phyloP scores from a whole-genome alignment of 2,329 filamentous ascomycete species.

The Diplocarpon rosae region DNA sequence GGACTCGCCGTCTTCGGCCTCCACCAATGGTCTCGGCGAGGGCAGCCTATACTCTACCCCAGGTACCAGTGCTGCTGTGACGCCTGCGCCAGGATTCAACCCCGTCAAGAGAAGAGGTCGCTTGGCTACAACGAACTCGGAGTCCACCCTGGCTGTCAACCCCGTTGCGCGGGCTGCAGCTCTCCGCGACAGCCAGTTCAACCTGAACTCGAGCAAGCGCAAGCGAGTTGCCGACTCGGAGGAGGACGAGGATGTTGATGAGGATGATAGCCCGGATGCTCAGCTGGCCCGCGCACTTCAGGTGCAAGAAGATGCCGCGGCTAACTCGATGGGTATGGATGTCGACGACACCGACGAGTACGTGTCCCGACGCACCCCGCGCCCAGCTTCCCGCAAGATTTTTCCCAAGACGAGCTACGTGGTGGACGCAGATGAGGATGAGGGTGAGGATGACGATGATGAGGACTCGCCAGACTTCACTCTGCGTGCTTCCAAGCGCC shows the following conservation, averaged over 20 bases:
- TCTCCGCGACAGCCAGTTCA: conserved; percentile 38
- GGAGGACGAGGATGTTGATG: conserved; percentile 27
- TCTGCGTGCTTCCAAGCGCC: conserved; percentile 8
- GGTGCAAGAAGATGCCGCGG: conserved; percentile 37
- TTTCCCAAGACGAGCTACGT: conserved; percentile 12
- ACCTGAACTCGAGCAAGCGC: conserved; percentile 33
- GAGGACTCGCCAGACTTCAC: background rate
- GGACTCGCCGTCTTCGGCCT: conserved; percentile 31
- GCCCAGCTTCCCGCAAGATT: conserved; percentile 8
- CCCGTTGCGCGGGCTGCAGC: conserved; percentile 35
- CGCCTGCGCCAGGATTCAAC: conserved; percentile 32
- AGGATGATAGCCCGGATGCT: conserved; percentile 36
- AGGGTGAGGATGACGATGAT: conserved; percentile 26
- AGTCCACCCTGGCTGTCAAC: conserved; percentile 24
- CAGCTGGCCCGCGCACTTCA: conserved; percentile 47
- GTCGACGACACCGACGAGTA: conserved; percentile 9
- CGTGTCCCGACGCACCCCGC: conserved; percentile 10
- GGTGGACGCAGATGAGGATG: conserved; percentile 18
- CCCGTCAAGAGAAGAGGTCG: conserved; percentile 22
- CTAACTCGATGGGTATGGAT: conserved; percentile 21
- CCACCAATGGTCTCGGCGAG: conserved; percentile 31
- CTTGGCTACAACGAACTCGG: conserved; percentile 3
- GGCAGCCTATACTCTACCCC: conserved; percentile 46
- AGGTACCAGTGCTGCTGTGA: conserved; percentile 45
- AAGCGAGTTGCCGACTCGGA: conserved; percentile 36